Evolutionary conservation across 2,329 filamentous ascomycete species (phyloP).

Genomic region (Remersonia thermophila): DNA sequence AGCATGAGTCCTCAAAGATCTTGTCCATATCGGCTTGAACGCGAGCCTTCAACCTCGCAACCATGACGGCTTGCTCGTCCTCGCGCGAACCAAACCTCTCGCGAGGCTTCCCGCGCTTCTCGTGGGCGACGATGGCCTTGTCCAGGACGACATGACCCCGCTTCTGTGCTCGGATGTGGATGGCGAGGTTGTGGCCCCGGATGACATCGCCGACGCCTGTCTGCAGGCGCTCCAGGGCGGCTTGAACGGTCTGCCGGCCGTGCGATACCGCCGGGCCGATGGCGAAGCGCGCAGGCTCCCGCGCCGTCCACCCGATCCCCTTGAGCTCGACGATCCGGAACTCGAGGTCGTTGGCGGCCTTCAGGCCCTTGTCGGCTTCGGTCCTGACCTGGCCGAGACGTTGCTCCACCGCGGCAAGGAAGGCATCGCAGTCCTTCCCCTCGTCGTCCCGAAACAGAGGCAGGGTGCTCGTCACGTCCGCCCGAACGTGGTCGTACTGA

Average conservation of each 20-base stretch:
- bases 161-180: conserved; percentile 38
- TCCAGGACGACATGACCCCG: conserved; percentile 41
- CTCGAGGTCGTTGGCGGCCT: conserved; percentile 34
- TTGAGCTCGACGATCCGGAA: conserved; percentile 35
- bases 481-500: conserved; percentile 31
- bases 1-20: conserved; percentile 40
- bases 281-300: conserved; percentile 33
- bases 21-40: conserved; percentile 36
- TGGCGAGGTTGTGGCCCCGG: conserved; percentile 32
- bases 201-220: conserved; percentile 38
- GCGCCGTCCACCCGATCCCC: conserved; percentile 33
- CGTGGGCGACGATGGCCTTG: conserved; percentile 31
- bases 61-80: conserved; percentile 26
- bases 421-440: conserved; percentile 31
- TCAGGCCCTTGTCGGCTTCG: conserved; percentile 29
- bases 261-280: conserved; percentile 31
- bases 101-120: conserved; percentile 21
- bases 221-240: conserved; percentile 38
- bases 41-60: conserved; percentile 30
- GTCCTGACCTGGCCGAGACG: conserved; percentile 27
- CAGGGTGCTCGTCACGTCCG: conserved; percentile 30
- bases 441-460: conserved; percentile 33
- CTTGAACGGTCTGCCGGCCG: conserved; percentile 33
- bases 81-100: conserved; percentile 24
- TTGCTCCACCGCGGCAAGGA: conserved; percentile 28